These are phyloP conservation scores for Manihot esculenta DNA, from an alignment of 441 rosid genomes.

Conservation along the genomic window DNA sequence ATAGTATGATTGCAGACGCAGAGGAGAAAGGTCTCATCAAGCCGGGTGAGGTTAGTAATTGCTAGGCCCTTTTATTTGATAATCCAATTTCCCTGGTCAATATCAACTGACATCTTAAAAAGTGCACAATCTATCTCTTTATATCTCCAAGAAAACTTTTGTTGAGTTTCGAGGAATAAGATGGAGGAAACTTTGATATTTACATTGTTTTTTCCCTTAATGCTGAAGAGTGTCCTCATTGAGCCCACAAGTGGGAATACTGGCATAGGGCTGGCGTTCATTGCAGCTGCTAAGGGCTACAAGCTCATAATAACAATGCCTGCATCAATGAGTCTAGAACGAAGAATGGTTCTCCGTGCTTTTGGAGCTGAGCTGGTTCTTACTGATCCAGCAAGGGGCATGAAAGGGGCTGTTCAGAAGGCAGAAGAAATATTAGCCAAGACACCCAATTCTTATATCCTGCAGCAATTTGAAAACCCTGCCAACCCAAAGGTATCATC, in stretches of 20 bases:
- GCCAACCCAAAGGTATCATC: slow-evolving; percentile 66
- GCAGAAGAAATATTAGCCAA: slow-evolving; percentile 50
- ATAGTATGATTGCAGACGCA: slow-evolving; percentile 62
- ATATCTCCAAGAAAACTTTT: not conserved
- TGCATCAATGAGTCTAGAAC: slow-evolving; percentile 60
- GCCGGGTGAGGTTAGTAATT: slow-evolving; percentile 51
- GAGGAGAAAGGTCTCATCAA: slow-evolving; percentile 55
- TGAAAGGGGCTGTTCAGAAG: slow-evolving; percentile 57
- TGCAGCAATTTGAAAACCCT: slow-evolving; percentile 55
- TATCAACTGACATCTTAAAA: not conserved
- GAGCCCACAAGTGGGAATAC: slow-evolving; percentile 66
- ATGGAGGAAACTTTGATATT: not conserved
- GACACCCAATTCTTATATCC: slow-evolving; percentile 53
- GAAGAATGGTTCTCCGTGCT: slow-evolving; percentile 62
- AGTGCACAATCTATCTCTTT: not conserved
- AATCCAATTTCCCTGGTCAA: not conserved
- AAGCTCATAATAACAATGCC: slow-evolving; percentile 62
- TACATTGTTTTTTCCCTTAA: not conserved
- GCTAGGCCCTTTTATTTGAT: not conserved
- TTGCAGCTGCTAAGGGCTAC: slow-evolving; percentile 68
- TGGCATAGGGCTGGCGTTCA: slow-evolving; percentile 65
- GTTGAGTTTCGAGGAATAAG: not conserved
- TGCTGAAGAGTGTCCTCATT: slow-evolving; percentile 46
- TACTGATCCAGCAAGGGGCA: slow-evolving; percentile 55
- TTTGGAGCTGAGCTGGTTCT: slow-evolving; percentile 65